phyloP scores from a whole-genome alignment of 73 alveolate species.

The Paramecium biaurelia region DNA sequence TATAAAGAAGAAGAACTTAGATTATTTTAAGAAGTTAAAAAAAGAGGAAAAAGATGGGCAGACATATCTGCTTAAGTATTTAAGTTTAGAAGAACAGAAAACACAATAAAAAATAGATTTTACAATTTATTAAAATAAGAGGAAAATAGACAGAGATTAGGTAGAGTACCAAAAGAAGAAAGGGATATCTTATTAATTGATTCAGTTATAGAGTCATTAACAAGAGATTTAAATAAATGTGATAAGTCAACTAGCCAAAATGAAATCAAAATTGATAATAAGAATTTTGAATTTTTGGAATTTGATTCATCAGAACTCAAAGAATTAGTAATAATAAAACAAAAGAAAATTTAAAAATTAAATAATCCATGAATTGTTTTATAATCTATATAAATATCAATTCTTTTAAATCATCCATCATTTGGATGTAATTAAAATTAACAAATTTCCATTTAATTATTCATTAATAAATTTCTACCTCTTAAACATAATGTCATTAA shows the following conservation, averaged over 20 bases:
- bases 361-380: background rate
- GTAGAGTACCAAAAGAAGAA: slow-evolving; percentile 21
- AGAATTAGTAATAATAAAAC: slow-evolving; percentile 8
- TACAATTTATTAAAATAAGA: slow-evolving; percentile 21
- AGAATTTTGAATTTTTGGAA: background rate
- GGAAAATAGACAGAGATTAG: slow-evolving; percentile 34
- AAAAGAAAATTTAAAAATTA: slow-evolving; percentile 8
- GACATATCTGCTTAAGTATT: slow-evolving; percentile 10
- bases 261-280: background rate
- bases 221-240: background rate
- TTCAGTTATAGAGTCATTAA: background rate
- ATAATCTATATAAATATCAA: background rate
- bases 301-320: background rate
- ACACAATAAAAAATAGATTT: slow-evolving; percentile 36
- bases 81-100: slow-evolving; percentile 20
- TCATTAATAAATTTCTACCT: background rate
- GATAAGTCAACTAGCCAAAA: background rate
- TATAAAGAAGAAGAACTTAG: slow-evolving; percentile 9
- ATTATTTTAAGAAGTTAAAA: slow-evolving; percentile 17
- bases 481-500: background rate
- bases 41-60: slow-evolving; percentile 45
- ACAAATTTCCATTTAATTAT: background rate
- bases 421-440: background rate
- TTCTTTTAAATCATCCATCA: background rate
- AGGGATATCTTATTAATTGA: background rate